Evolutionary conservation across 2,329 filamentous ascomycete genomes (phyloP).

Genomic region (Trichoderma oligosporum): DNA sequence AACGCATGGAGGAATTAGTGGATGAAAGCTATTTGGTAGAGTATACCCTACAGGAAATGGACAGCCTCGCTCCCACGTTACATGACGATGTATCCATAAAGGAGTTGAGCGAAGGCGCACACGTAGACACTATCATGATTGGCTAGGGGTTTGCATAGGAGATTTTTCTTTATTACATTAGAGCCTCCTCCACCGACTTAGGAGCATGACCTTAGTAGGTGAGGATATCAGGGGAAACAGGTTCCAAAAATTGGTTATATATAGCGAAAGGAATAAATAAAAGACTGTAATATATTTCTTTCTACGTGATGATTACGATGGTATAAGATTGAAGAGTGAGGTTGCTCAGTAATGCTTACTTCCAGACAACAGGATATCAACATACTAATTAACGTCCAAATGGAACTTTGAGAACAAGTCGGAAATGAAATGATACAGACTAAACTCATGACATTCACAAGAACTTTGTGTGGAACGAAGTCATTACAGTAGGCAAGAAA

Average conservation of each 20-base stretch:
- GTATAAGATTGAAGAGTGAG: neutral
- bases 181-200: neutral
- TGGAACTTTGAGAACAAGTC: too few relatives aligned
- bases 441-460: too few relatives aligned
- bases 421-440: too few relatives aligned
- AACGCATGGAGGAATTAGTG: slow-evolving; percentile 79
- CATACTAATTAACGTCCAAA: too few relatives aligned
- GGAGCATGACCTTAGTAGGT: too few relatives aligned
- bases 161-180: neutral
- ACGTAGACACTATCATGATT: slow-evolving; percentile 42
- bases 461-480: too few relatives aligned
- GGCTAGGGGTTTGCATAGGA: slow-evolving; percentile 24
- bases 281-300: neutral
- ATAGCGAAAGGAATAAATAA: slow-evolving; percentile 1
- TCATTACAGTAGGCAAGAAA: too few relatives aligned
- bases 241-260: neutral
- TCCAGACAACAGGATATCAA: too few relatives aligned
- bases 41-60: slow-evolving; percentile 92
- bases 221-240: neutral
- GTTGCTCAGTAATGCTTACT: too few relatives aligned
- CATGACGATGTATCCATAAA: slow-evolving; percentile 34
- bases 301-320: neutral
- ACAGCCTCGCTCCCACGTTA: slow-evolving; percentile 56
- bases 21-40: slow-evolving; percentile 94
- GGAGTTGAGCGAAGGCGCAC: slow-evolving; percentile 36